phyloP scores from a whole-genome alignment of 2,329 filamentous ascomycete genomes.

The Coniochaeta sp. region DNA sequence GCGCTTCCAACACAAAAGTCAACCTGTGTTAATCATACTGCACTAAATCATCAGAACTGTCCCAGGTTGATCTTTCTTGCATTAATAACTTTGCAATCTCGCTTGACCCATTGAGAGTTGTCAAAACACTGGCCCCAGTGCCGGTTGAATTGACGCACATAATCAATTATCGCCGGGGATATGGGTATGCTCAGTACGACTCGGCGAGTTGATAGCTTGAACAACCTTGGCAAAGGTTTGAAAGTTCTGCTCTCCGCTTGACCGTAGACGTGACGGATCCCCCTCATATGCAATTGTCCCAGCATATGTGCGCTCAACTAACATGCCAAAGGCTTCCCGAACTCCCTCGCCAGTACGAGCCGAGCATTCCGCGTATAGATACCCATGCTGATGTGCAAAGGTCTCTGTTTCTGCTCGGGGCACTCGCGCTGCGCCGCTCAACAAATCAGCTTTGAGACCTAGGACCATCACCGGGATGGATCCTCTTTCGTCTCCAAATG shows the following conservation, averaged over 20 bases:
- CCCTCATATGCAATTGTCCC: not conserved
- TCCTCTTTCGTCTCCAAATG: not conserved
- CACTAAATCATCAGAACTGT: not conserved
- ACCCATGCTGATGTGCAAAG: not conserved
- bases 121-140: not conserved
- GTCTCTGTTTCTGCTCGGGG: not conserved
- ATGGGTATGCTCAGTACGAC: not conserved
- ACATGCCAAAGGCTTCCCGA: not conserved
- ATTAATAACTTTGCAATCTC: not conserved
- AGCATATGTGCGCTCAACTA: not conserved
- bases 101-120: not conserved
- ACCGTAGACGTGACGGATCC: not conserved
- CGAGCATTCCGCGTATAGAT: not conserved
- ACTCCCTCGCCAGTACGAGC: not conserved
- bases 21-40: not conserved
- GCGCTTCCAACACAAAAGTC: not conserved
- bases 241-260: not conserved
- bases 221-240: not conserved
- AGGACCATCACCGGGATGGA: not conserved
- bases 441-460: not conserved
- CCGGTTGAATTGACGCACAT: not conserved
- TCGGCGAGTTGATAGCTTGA: too few species aligned
- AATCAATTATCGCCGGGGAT: not conserved
- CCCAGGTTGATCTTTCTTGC: not conserved
- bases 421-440: not conserved